A percentile compares a stretch with the other conserved stretches of the same genome.
Evolutionary conservation across 306 rosid genomes (phyloP).

Genomic region (Prunus mira): DNA sequence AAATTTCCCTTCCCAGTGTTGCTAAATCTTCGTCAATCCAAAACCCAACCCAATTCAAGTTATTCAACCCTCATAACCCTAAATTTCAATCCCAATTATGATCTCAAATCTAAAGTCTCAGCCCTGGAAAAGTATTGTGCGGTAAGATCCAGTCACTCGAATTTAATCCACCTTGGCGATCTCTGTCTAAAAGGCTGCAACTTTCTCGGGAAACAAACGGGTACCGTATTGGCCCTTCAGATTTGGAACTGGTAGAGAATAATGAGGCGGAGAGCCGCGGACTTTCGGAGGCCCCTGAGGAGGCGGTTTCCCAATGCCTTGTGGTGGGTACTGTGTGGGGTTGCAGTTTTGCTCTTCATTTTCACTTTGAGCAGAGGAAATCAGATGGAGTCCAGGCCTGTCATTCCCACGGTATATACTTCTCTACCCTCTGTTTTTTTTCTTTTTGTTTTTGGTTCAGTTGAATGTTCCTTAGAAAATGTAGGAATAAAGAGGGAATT

Average conservation of each 20-base stretch:
- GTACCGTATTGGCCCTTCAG: neutral
- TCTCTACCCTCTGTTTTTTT: neutral
- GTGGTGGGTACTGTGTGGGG: constrained; percentile 72
- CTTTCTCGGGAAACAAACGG: neutral
- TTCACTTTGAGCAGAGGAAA: constrained; percentile 63
- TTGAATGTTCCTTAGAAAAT: neutral
- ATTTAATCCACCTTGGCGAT: constrained; percentile 9
- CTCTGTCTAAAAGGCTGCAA: neutral
- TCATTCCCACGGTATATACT: constrained; percentile 48
- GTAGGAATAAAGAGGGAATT: neutral
- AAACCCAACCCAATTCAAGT: neutral
- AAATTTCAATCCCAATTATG: neutral
- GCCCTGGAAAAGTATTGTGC: neutral
- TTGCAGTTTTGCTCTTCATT: constrained; percentile 66
- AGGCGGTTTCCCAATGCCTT: constrained; percentile 68
- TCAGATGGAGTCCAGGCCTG: constrained; percentile 75
- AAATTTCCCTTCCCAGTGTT: neutral
- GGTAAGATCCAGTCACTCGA: neutral
- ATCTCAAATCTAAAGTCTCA: neutral
- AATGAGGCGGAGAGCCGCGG: constrained; percentile 81
- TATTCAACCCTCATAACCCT: neutral
- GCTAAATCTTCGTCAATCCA: neutral
- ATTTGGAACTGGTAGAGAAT: constrained; percentile 23
- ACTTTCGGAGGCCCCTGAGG: constrained; percentile 77
- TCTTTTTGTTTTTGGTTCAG: neutral